Evolutionary conservation across 2,329 filamentous ascomycete genomes (phyloP).

Genomic region (Thelonectria olida): DNA sequence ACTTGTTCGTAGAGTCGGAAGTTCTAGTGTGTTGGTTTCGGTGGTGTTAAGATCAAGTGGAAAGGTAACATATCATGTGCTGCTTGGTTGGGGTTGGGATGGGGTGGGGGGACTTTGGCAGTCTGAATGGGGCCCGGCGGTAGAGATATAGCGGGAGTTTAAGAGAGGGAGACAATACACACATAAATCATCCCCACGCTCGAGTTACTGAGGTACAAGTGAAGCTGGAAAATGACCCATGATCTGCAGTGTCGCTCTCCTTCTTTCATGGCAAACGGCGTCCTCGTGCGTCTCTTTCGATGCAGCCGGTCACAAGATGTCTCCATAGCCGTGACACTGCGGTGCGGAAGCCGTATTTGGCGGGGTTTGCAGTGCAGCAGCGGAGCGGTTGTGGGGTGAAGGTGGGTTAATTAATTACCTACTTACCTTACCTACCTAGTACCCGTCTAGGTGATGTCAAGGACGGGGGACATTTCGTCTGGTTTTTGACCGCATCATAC

Average conservation of each 20-base stretch:
- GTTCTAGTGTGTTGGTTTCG: not conserved
- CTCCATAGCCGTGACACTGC: not conserved
- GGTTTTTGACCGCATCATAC: not conserved
- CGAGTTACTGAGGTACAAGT: too few relatives aligned
- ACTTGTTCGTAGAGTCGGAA: not conserved
- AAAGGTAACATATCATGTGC: not conserved
- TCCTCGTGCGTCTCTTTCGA: not conserved
- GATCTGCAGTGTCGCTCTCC: too few relatives aligned
- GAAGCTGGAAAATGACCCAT: too few relatives aligned
- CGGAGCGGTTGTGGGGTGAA: constrained; percentile 2
- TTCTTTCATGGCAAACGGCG: not conserved
- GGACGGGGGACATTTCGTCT: not conserved
- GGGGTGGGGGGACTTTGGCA: constrained; percentile 9
- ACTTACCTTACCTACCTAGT: too few relatives aligned
- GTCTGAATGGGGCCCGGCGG: constrained; percentile 4
- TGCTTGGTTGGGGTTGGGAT: constrained; percentile 5
- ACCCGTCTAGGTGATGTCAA: too few relatives aligned
- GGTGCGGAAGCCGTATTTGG: not conserved
- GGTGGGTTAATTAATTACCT: not conserved
- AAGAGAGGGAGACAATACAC: not conserved
- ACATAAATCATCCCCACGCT: too few relatives aligned
- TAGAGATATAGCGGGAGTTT: constrained; percentile 3
- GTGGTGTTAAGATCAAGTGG: not conserved
- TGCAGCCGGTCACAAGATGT: not conserved
- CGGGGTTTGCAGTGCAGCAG: not conserved